Percentiles rank a stretch among this genome's conserved stretches.
These are phyloP conservation scores for Teunomyces panamensis DNA, from an alignment of 805 yeast genomes.

Conservation along the genomic window DNA sequence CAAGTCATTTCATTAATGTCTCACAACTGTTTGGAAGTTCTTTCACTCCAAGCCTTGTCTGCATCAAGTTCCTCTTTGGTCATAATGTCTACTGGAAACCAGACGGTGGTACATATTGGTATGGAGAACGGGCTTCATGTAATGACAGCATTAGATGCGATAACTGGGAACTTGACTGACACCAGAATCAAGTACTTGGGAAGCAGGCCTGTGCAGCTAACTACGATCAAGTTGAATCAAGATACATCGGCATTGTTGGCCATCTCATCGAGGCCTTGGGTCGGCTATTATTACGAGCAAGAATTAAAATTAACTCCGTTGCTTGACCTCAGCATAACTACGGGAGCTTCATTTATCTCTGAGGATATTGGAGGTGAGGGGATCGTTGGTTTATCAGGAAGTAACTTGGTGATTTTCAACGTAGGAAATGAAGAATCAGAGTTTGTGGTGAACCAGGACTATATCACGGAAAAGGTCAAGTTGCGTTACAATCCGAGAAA, in stretches of 20 bases:
- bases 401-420: conserved; percentile 53
- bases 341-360: conserved; percentile 55
- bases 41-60: conserved; percentile 65
- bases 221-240: conserved; percentile 22
- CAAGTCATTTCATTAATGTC: conserved; percentile 63
- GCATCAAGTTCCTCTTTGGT: conserved; percentile 36
- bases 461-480: conserved; percentile 30
- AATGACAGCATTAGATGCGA: conserved; percentile 52
- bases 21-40: conserved; percentile 54
- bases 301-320: conserved; percentile 48
- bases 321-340: conserved; percentile 38
- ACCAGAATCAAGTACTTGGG: conserved; percentile 75
- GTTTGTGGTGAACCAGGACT: conserved; percentile 25
- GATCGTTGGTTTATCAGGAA: conserved; percentile 57
- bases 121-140: conserved; percentile 81
- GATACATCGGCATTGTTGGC: conserved; percentile 27
- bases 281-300: conserved; percentile 40
- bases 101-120: conserved; percentile 64
- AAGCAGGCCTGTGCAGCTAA: conserved; percentile 54
- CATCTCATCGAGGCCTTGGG: conserved; percentile 54
- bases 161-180: conserved; percentile 58
- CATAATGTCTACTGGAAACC: conserved; percentile 14
- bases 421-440: conserved; percentile 41
- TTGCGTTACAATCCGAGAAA: conserved; percentile 52
- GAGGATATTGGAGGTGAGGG: conserved; percentile 63